Base-by-base conservation (phyloP, 2,329 filamentous ascomycete genomes). In the Aspergillus nomiae region DNA sequence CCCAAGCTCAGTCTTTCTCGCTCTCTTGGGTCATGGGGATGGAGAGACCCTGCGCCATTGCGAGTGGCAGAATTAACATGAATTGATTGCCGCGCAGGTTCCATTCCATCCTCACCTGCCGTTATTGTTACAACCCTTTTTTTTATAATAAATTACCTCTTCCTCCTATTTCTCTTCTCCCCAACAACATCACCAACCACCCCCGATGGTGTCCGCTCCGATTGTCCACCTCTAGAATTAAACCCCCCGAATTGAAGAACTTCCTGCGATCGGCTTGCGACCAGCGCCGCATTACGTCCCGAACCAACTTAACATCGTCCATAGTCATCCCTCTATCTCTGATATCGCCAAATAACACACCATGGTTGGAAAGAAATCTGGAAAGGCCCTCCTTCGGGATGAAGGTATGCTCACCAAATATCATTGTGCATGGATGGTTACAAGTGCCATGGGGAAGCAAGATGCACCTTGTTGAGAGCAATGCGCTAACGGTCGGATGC, bases 351-450 rank as follows among this genome's bases (percentile, higher is more conserved):
- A 57, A 26, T 59, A 48, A 38, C 55, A 58, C 74, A 80, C 63
- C 53, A 89, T 89, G 87, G 87, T 89, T 50, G 86, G 86, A 66
- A 90, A 89, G 76, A 89, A 89, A 72, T 89, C 86, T 41, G 86
- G 86, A 59, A 85, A 85, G 73, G 85, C 86, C 67, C 84, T 86
- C 69, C 79, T 87, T 70, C 79, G 84, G 73, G 87, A 89, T 77
- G 86, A 90, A 76, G 82, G 81, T 82, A 68, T 61, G 71, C 72
- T 53, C 28, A 34, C 19, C 21, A 6, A 5, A 21, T 19, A 48
- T 12, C 32, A 9, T 43, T 6, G 14, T n/a, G 19, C 14, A n/a
- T 51, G 62, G 8, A n/a, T 41, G 38, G 38, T 7, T 19, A 41
- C 16, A 41, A 41, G 38, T n/a, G 38, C 16, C 38, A 16, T 7